A percentile compares a stretch with the other conserved stretches of the same genome.
These are phyloP conservation scores for Heritiera littoralis DNA, from an alignment of 345 rosid species.

Conservation along the genomic window DNA sequence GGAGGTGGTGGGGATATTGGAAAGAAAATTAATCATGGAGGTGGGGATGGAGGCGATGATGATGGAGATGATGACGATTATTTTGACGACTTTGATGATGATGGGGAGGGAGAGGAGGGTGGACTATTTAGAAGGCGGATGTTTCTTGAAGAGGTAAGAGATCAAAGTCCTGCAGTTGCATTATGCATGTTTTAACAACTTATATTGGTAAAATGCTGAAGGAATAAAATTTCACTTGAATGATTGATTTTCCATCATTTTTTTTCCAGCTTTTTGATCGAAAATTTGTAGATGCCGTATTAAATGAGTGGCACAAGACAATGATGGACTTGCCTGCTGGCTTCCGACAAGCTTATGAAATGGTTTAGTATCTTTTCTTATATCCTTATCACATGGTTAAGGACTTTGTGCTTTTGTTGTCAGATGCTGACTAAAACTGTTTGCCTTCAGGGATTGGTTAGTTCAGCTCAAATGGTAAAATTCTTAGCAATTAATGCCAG, in stretches of 20 bases:
- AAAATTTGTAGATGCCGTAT: conserved; percentile 88
- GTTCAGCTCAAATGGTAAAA: conserved; percentile 95
- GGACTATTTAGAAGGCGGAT: conserved; percentile 83
- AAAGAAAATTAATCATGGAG: conserved; percentile 78
- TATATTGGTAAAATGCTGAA: not conserved
- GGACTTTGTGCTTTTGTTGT: conserved; percentile 14
- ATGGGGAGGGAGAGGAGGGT: conserved; percentile 86
- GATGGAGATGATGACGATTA: conserved; percentile 94
- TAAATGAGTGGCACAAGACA: conserved; percentile 96
- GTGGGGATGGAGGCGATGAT: conserved; percentile 97
- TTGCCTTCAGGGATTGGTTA: conserved; percentile 84
- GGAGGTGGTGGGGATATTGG: conserved; percentile 97
- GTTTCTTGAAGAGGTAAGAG: conserved; percentile 80
- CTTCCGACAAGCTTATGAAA: conserved; percentile 94
- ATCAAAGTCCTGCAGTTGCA: conserved; percentile 1
- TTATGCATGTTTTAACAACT: not conserved
- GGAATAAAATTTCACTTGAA: not conserved
- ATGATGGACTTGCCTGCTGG: conserved; percentile 98
- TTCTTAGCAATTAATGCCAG: conserved; percentile 91
- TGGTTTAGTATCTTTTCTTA: conserved; percentile 45
- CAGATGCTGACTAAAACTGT: conserved; percentile 30
- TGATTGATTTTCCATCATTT: conserved; percentile 21
- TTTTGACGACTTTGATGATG: conserved; percentile 91
- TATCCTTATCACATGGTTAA: conserved; percentile 16
- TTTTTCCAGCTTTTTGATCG: conserved; percentile 75